Conservation (phyloP, 139 green algal genomes). For the Diplosphaera chodatii region DNA sequence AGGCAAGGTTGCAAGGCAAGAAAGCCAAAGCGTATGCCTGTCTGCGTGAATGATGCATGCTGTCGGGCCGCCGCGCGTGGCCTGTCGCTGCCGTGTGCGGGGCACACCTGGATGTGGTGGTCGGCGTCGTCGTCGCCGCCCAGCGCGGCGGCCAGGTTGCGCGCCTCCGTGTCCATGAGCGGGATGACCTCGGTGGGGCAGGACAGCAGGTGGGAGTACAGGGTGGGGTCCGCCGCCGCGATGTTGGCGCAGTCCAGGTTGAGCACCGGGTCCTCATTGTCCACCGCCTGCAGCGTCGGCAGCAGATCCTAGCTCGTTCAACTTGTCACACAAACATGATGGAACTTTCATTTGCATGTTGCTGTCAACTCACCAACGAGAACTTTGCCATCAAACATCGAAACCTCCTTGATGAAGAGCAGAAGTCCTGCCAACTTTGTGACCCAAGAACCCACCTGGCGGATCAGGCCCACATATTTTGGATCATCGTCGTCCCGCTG, state of each 20-base stretch:
- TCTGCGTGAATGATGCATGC: no score
- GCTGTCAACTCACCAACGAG: no score
- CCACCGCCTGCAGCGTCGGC: conserved; percentile 2
- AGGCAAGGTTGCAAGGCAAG: no score
- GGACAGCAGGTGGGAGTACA: conserved; percentile 74
- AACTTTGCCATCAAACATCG: no score
- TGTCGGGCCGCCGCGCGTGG: no score
- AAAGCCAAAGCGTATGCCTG: no score
- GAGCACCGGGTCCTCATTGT: conserved; percentile 39
- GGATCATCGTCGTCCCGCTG: conserved; percentile 14
- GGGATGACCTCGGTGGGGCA: conserved; percentile 71
- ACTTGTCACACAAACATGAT: neutral
- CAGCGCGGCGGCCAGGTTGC: conserved; percentile 19
- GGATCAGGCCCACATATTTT: conserved; percentile 53
- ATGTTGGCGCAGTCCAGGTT: conserved; percentile 86
- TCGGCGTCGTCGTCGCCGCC: conserved; percentile 17
- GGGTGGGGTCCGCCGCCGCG: conserved; percentile 44
- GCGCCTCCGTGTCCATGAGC: conserved; percentile 27
- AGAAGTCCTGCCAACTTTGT: no score
- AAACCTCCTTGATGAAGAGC: no score
- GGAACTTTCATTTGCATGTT: neutral
- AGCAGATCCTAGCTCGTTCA: neutral
- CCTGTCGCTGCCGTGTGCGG: neutral
- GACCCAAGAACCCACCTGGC: conserved; percentile 19
- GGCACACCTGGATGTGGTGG: conserved; percentile 18